A percentile compares a stretch with the other conserved stretches of the same genome.
These are phyloP conservation scores for Aspergillus quadrilineatus DNA, from an alignment of 2,329 filamentous ascomycete genomes.

Conservation along the genomic window DNA sequence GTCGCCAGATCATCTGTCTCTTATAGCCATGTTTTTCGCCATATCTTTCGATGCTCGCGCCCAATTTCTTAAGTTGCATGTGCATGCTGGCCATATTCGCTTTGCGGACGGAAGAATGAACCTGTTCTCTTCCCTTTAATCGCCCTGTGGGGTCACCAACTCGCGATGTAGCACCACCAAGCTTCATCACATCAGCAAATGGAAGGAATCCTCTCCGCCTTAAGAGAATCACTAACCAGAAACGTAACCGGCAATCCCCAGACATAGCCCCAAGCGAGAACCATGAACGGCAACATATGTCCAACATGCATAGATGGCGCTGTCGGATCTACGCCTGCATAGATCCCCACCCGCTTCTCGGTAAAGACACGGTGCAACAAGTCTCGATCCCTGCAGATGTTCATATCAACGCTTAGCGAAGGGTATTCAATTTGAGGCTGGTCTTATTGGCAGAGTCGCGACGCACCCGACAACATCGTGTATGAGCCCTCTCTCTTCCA, in stretches of 20 bases:
- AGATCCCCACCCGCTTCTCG: conserved; percentile 47
- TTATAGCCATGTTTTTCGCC: conserved; percentile 65
- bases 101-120: conserved; percentile 41
- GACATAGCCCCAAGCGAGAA: conserved; percentile 50
- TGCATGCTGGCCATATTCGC: conserved; percentile 51
- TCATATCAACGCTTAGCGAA: conserved; percentile 14
- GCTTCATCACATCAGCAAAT: conserved; percentile 32
- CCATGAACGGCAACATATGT: conserved; percentile 53
- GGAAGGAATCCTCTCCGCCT: too few species aligned
- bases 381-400: conserved; percentile 38
- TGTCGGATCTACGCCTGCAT: conserved; percentile 51
- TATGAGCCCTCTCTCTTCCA: conserved; percentile 49
- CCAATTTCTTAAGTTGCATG: conserved; percentile 60
- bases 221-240: conserved; percentile 31
- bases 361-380: conserved; percentile 46
- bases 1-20: conserved; percentile 63
- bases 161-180: conserved; percentile 48
- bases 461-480: conserved; percentile 49
- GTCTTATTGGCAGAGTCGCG: neutral
- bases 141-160: conserved; percentile 51
- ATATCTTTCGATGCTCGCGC: conserved; percentile 68
- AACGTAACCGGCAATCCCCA: conserved; percentile 48
- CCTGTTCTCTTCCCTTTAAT: conserved; percentile 39
- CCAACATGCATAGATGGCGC: conserved; percentile 52
- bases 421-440: neutral